Evolutionary conservation across 176 grass and related monocot species (phyloP).

Genomic region (Chrysopogon serrulatus): DNA sequence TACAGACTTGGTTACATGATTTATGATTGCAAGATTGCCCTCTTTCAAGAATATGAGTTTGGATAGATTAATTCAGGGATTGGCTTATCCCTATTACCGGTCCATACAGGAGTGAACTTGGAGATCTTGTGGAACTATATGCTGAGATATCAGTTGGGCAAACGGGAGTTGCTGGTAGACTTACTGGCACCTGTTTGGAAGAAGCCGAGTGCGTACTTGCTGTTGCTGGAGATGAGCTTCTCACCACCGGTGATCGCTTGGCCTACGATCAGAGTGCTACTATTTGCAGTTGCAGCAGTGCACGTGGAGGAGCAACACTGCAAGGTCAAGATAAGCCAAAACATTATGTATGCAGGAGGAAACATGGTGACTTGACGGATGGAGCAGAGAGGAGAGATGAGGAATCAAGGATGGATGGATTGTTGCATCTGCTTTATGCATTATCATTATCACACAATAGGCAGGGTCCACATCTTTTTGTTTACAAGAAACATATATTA

Average conservation of each 20-base stretch:
- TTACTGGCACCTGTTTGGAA: constrained; percentile 15
- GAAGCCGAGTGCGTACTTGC: constrained; percentile 36
- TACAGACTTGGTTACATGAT: background rate
- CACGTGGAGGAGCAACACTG: background rate
- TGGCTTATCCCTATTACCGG: constrained; percentile 36
- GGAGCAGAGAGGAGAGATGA: too few species aligned
- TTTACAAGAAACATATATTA: too few species aligned
- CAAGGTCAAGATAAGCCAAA: too few species aligned
- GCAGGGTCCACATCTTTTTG: too few species aligned
- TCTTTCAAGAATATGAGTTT: background rate
- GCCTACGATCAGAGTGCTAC: background rate
- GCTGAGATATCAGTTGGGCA: constrained; percentile 36
- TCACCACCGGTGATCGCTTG: background rate
- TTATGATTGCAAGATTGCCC: background rate
- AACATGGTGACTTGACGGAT: too few species aligned
- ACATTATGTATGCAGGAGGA: too few species aligned
- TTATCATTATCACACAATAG: too few species aligned
- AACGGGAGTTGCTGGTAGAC: background rate
- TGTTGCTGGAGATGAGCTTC: constrained; percentile 28
- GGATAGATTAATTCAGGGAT: background rate
- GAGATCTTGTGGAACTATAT: constrained; percentile 42
- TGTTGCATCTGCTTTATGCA: too few species aligned
- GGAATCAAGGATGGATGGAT: too few species aligned
- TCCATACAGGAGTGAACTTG: constrained; percentile 30
- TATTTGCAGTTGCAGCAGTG: background rate